These are phyloP conservation scores for Chlorella sorokiniana DNA, from an alignment of 139 green algal species.

Conservation along the genomic window DNA sequence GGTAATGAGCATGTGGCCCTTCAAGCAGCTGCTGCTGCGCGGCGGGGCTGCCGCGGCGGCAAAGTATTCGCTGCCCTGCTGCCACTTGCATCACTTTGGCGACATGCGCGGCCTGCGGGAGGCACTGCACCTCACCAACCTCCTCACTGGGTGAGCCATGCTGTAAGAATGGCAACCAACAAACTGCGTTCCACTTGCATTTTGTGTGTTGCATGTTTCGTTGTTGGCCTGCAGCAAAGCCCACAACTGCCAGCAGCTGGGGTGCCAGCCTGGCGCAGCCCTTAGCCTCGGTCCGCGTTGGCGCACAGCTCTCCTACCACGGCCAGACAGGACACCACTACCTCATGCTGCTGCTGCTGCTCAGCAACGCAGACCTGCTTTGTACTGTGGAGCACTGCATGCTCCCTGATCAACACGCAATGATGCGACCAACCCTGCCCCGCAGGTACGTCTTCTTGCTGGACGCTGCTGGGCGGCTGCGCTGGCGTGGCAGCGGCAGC, in stretches of 20 bases:
- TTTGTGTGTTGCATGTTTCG: not conserved
- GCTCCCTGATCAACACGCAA: no score
- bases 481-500: conserved; percentile 41
- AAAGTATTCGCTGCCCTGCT: conserved; percentile 27
- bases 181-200: not conserved
- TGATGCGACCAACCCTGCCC: no score
- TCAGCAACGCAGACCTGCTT: no score
- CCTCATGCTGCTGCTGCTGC: no score
- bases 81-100: conserved; percentile 46
- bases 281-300: no score
- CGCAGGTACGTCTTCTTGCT: conserved; percentile 41
- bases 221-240: no score
- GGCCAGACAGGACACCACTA: no score
- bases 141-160: conserved; percentile 47
- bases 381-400: no score
- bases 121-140: conserved; percentile 51
- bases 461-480: conserved; percentile 23
- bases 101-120: conserved; percentile 27
- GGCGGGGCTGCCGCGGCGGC: not conserved
- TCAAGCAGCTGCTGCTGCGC: conserved; percentile 47
- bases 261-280: no score
- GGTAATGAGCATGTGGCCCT: conserved; percentile 59
- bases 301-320: no score
- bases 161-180: no score
- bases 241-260: no score